These are phyloP conservation scores for Kwoniella europaea DNA, from an alignment of 768 basidiomycete genomes.

Conservation along the genomic window DNA sequence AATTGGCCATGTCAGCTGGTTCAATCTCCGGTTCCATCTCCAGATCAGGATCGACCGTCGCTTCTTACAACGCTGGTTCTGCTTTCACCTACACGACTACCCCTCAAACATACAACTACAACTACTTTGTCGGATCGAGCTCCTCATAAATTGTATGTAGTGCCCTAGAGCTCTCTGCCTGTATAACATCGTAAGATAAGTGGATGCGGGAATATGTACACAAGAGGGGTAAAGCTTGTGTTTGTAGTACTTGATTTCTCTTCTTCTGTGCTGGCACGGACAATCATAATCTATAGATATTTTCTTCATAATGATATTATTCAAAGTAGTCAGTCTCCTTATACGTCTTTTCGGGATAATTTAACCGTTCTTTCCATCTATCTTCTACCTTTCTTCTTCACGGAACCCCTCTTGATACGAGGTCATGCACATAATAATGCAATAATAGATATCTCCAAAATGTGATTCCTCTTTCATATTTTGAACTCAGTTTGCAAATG, in stretches of 20 bases:
- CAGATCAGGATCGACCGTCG: constrained; percentile 64
- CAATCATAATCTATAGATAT: constrained; percentile 24
- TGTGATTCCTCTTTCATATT: background rate
- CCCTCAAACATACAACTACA: constrained; percentile 57
- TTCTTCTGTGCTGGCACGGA: constrained; percentile 51
- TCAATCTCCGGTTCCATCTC: constrained; percentile 65
- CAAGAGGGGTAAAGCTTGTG: background rate
- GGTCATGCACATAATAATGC: constrained; percentile 11
- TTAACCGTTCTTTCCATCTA: constrained; percentile 6
- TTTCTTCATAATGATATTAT: background rate
- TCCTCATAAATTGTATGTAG: constrained; percentile 20
- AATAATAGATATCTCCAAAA: background rate
- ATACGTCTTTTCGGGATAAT: background rate
- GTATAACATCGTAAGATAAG: constrained; percentile 4
- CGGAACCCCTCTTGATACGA: constrained; percentile 3
- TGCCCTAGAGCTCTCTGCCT: constrained; percentile 23
- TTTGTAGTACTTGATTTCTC: background rate
- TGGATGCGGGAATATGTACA: background rate
- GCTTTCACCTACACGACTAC: constrained; percentile 46
- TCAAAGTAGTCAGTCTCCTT: constrained; percentile 2
- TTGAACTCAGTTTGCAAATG: too few species aligned
- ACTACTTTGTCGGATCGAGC: constrained; percentile 59
- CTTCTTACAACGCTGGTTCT: constrained; percentile 38
- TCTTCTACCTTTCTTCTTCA: background rate
- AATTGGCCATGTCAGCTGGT: constrained; percentile 65